Evolutionary conservation across 768 basidiomycete species (phyloP).

Genomic region (Calocybe indica): DNA sequence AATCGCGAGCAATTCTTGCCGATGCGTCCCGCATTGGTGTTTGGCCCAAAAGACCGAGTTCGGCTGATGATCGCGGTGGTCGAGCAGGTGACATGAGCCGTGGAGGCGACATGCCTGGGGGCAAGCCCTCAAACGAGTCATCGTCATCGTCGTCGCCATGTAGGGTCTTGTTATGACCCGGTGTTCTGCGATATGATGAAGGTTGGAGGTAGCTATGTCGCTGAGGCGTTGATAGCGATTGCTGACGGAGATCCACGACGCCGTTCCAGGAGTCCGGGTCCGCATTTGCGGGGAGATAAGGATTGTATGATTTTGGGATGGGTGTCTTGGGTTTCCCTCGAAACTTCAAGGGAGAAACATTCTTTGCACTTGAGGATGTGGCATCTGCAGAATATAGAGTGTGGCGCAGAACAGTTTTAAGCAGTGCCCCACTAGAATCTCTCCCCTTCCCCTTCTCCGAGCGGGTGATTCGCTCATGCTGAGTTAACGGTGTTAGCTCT

Average conservation of each 20-base stretch:
- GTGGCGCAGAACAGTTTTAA: constrained; percentile 46
- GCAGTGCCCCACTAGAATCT: constrained; percentile 33
- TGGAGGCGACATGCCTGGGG: constrained; percentile 56
- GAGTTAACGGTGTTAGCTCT: too few relatives aligned
- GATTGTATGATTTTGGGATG: constrained; percentile 46
- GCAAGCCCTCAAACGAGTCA: constrained; percentile 46
- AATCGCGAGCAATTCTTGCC: constrained; percentile 56
- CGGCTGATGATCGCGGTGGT: constrained; percentile 41
- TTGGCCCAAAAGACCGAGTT: constrained; percentile 43
- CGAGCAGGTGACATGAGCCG: constrained; percentile 52
- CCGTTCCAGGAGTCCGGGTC: constrained; percentile 62
- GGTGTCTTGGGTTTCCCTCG: constrained; percentile 53
- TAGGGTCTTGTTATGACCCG: constrained; percentile 16
- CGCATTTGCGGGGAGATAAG: constrained; percentile 50
- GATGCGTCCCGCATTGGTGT: constrained; percentile 75
- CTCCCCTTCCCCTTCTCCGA: constrained; percentile 41
- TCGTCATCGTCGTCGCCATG: constrained; percentile 26
- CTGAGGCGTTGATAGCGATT: constrained; percentile 41
- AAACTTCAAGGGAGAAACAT: constrained; percentile 46
- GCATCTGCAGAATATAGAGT: constrained; percentile 38
- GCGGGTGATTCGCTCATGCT: too few relatives aligned
- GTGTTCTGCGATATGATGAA: constrained; percentile 12
- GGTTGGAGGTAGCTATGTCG: constrained; percentile 15
- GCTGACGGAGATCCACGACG: constrained; percentile 64
- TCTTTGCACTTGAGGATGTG: constrained; percentile 25